Evolutionary conservation across 177 flowering plant genomes (phyloP), one percentile per base, ranked within the genome.

Genomic region (Vitis hybrid): DNA sequence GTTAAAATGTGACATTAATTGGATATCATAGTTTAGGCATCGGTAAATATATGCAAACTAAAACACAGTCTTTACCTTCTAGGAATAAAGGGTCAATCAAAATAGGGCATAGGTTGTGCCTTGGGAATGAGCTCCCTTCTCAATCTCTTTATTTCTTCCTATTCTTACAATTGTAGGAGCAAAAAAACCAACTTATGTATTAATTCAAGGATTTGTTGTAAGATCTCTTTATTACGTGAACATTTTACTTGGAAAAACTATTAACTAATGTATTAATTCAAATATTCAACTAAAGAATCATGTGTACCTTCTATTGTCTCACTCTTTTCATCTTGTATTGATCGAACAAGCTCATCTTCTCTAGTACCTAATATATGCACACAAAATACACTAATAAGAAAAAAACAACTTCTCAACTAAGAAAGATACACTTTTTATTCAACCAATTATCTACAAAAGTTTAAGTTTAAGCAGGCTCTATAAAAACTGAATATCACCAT

Each of bases 81-180:
- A 1, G 97, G 99, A 65, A 91, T 73, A 76, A 96, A 96, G 20
- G 97, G 99, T 70, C 90, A 77, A 76, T 96, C 97, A 62, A 96
- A 96, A 66, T 87, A 93, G 1, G 98, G 99, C 99, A 96, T 91
- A 1, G 97, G 99, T 22, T 94, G 99, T 76, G 99, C 99, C 79
- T 82, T 92, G 12, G 98, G 99, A 64, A 93, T 77, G 14, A 92
- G 91, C 64, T 88, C 98, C 79, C 78, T 93, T 76, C 98, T 89
- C 79, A 93, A 70, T 74, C 93, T 88, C 69, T 75, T 86, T 20
- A 87, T 72, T 72, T 96, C 98, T 81, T 92, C 99, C 66, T 93
- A 98, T 76, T 92, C 98, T 55, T 73, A 93, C 76, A 92, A 15
- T 97, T 95, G 70, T 72, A 74, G 39, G 16, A 55, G 19, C 3